phyloP scores from a whole-genome alignment of 495 filamentous ascomycete species.

The Penicilliopsis zonata region DNA sequence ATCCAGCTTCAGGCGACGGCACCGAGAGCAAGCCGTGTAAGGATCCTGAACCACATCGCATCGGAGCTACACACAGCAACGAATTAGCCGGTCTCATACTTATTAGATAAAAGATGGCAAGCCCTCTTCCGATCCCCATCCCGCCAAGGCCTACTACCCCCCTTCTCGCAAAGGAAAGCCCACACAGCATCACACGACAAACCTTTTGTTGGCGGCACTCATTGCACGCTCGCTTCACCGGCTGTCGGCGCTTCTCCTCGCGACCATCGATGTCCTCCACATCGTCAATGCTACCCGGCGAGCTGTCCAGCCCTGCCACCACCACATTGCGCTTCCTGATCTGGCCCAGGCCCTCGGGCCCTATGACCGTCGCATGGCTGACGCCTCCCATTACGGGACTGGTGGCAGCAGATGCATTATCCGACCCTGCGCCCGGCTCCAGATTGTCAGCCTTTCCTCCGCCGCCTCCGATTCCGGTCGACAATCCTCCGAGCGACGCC shows the following conservation, averaged over 20 bases:
- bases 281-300: constrained; percentile 58
- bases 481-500: constrained; percentile 24
- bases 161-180: constrained; percentile 2
- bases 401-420: constrained; percentile 29
- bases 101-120: too few species aligned
- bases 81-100: too few species aligned
- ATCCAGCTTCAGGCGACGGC: constrained; percentile 70
- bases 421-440: constrained; percentile 9
- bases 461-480: constrained; percentile 25
- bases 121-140: too few species aligned
- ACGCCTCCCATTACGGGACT: constrained; percentile 34
- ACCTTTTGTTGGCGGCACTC: constrained; percentile 95
- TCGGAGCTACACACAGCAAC: constrained; percentile 45
- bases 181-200: constrained; percentile 6
- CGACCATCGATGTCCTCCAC: constrained; percentile 45
- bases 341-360: constrained; percentile 18
- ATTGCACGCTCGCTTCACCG: constrained; percentile 84
- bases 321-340: constrained; percentile 35
- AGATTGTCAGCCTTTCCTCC: constrained; percentile 18
- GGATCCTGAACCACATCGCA: constrained; percentile 87
- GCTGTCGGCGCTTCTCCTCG: constrained; percentile 53
- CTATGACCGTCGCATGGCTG: constrained; percentile 20
- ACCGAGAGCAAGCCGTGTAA: constrained; percentile 69
- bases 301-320: constrained; percentile 47
- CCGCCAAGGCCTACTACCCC: too few species aligned